These are phyloP conservation scores for Pythium utonaiense DNA, from an alignment of 352 stramenopile species.

Conservation along the genomic window DNA sequence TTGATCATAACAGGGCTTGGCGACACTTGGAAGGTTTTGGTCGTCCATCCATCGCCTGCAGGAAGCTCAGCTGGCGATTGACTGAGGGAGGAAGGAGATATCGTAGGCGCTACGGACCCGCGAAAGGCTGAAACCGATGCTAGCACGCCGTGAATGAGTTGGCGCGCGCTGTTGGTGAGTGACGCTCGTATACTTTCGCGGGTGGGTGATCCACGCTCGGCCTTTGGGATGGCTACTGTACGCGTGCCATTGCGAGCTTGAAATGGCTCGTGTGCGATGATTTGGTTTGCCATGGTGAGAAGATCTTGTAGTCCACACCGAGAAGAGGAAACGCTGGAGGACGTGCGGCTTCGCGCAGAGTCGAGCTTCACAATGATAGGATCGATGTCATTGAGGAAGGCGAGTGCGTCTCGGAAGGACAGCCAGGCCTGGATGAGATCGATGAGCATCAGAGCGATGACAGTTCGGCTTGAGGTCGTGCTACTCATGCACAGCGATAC, in stretches of 20 bases:
- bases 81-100: too few species aligned
- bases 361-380: background rate
- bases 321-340: too few species aligned
- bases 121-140: too few species aligned
- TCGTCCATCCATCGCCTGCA: too few species aligned
- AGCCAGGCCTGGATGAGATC: conserved; percentile 13
- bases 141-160: too few species aligned
- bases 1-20: background rate
- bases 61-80: too few species aligned
- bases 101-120: too few species aligned
- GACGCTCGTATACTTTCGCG: too few species aligned
- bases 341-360: background rate
- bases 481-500: conserved; percentile 18
- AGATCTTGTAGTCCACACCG: background rate
- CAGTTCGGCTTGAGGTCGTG: conserved; percentile 5
- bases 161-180: too few species aligned
- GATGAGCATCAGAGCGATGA: conserved; percentile 10
- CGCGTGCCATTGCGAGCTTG: background rate
- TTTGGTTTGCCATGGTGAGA: background rate
- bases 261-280: background rate
- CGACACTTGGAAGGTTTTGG: too few species aligned
- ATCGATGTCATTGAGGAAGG: background rate
- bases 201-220: too few species aligned
- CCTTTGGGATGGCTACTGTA: too few species aligned
- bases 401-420: conserved; percentile 7